Conservation (phyloP, 176 grass and related monocot species). For the Aegilops speltoides region DNA sequence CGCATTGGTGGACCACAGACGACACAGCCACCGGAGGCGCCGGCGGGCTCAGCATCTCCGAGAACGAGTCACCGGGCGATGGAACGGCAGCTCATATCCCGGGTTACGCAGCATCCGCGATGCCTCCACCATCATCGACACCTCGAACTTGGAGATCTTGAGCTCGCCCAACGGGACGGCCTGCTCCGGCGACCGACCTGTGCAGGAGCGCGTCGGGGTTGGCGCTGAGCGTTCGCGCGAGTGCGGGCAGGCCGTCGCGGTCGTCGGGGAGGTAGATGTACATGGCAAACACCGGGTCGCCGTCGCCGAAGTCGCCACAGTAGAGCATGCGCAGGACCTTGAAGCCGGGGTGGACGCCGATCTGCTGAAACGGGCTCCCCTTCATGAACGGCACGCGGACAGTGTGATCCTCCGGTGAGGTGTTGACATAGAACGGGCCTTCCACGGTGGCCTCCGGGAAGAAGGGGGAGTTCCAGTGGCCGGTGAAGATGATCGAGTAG, state of each 20-base stretch:
- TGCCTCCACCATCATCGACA: neutral
- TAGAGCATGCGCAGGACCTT: constrained; percentile 22
- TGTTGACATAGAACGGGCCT: neutral
- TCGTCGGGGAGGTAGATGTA: constrained; percentile 40
- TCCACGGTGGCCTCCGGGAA: neutral
- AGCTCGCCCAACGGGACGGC: neutral
- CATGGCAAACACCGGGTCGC: neutral
- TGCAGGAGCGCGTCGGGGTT: neutral
- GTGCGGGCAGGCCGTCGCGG: neutral
- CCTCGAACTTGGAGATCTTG: neutral
- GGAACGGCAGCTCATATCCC: neutral
- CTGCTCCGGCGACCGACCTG: neutral
- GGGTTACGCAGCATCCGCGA: neutral
- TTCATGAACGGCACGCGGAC: neutral
- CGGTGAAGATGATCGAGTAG: neutral
- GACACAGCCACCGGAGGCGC: neutral
- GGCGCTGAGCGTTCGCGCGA: neutral
- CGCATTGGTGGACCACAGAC: neutral
- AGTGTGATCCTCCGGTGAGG: neutral
- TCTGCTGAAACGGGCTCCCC: neutral
- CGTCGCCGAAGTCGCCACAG: neutral
- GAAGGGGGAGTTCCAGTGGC: neutral
- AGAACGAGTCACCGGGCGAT: neutral
- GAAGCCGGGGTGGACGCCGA: constrained; percentile 11
- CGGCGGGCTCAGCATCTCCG: neutral